Base-by-base conservation (phyloP, 2,329 filamentous ascomycete species). In the Alternaria sp. region DNA sequence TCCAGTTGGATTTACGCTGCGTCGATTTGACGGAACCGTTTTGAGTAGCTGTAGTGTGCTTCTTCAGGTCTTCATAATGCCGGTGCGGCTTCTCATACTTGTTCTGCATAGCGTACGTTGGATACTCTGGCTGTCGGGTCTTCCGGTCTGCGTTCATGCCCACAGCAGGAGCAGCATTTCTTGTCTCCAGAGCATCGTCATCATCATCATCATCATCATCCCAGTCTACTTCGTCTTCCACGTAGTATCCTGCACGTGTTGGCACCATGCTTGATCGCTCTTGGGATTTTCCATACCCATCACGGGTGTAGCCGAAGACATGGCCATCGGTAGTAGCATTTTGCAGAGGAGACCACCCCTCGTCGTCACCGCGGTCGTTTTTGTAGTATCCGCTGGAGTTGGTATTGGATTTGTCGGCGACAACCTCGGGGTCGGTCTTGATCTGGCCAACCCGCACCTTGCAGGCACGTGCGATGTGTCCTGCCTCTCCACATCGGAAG, bases 181-280 rank as follows among this genome's bases (percentile, higher is more conserved):
- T 24, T 13, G 34, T 28, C 36, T 39, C 48, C 13, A 51, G 2
- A 13, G 49, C 23, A 5, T 39, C 51, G 7, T 46, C 33, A 14
- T 45, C 51, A 17, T 17, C 17, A 17, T 17, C 17, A 17, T 17
- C 17, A 17, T 17, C 51, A 5, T 46, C 33, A 14, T 45, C 51
- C 51, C 51, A 54, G 26, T 54, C 51, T 3, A 48, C 51, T 17
- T 54, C 41, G 9, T 54, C 51, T 13, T 54, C 51, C 8, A 39
- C 34, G 5, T 29, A 24, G 31, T 37, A 44, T 7, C 23, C 24
- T 13, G 9, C 4, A 34, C 14, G 5, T 11, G 33, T 4, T 45
- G 23, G 24, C 17, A 5, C 17, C 4, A 34, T n/a, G 10, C 14
- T 2, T n/a, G 17, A 33, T 10, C 23, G 44, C 17, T 46, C 29